These are phyloP conservation scores for Coemansia sp. DNA, from an alignment of 192 early-diverging fungal genomes.

Conservation along the genomic window DNA sequence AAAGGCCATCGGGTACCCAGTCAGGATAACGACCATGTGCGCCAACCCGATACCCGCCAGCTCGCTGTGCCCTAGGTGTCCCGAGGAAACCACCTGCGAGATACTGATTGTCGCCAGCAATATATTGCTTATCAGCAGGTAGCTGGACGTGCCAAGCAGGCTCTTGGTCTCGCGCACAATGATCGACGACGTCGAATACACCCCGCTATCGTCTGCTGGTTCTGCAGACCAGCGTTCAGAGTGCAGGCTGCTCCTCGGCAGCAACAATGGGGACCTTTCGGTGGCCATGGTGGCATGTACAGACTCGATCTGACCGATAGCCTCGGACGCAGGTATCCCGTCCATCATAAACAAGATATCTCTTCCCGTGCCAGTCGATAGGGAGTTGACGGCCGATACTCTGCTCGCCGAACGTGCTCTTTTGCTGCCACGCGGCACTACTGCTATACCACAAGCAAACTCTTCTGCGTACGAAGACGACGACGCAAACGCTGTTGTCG, in stretches of 20 bases:
- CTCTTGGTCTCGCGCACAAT: slow-evolving; percentile 12
- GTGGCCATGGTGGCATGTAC: background rate
- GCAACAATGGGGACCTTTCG: slow-evolving; percentile 22
- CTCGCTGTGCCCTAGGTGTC: slow-evolving; percentile 61
- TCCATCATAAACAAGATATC: slow-evolving; percentile 3
- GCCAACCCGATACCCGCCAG: slow-evolving; percentile 68
- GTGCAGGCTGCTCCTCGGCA: slow-evolving; percentile 4
- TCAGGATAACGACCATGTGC: slow-evolving; percentile 70
- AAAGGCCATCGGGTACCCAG: slow-evolving; percentile 67
- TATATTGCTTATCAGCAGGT: slow-evolving; percentile 57
- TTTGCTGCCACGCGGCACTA: too few species aligned
- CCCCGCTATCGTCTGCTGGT: slow-evolving; percentile 2
- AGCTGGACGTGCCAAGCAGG: slow-evolving; percentile 27
- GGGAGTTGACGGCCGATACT: too few species aligned
- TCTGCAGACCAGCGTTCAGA: background rate
- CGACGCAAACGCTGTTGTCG: too few species aligned
- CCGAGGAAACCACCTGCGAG: slow-evolving; percentile 61
- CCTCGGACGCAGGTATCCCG: background rate
- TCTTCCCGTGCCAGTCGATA: too few species aligned
- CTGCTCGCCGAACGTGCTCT: too few species aligned
- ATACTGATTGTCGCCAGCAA: slow-evolving; percentile 65
- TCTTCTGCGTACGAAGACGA: background rate
- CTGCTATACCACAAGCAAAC: too few species aligned
- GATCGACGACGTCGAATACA: slow-evolving; percentile 7
- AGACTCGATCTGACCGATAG: background rate